Evolutionary conservation across 164 flowering plant genomes (phyloP), one percentile per base, ranked within the genome.

Genomic region (Cinnamomum chago): DNA sequence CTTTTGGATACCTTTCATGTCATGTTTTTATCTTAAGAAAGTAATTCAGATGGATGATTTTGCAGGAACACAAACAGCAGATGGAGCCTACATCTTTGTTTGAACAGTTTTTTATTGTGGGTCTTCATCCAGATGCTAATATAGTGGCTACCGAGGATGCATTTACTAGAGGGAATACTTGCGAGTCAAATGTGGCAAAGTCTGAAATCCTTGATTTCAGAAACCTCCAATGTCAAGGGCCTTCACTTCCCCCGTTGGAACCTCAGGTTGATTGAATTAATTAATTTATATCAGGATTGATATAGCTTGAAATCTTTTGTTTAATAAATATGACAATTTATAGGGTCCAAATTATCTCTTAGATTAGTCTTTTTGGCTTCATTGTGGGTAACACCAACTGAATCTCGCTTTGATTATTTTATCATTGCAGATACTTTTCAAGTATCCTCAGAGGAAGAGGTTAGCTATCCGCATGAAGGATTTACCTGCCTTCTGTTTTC

Each of bases 401-500:
- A 40, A 40, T 40, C 9, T 40, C 11, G 11, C 47, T 40, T 5
- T 40, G 11, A 9, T 40, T 40, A 40, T 40, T 40, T 40, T 9
- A 40, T 40, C 47, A 22, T 47, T 76, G 79, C 89, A 95, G 97
- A 82, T 95, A 70, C 90, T 95, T 65, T 95, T 90, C 71, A 86
- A 82, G 77, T 95, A 93, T 83, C 99, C 99, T 80, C 94, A 90
- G 74, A 88, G 88, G 72, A 92, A 90, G 89, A 88, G 78, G 79
- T 72, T 92, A 77, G 79, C 88, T 47, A 72, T 93, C 86, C 88
- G 87, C 47, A 58, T 77, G 47, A 87, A 87, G 81, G 97, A 95
- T 85, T 80, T 95, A 75, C 86, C 93, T 65, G 80, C 95, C n/a
- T 95, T 95, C 73, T 92, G 97, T 84, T 95, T 95, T 70, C 97